Conservation (phyloP, 768 basidiomycete species). For the Suillus sp. region DNA sequence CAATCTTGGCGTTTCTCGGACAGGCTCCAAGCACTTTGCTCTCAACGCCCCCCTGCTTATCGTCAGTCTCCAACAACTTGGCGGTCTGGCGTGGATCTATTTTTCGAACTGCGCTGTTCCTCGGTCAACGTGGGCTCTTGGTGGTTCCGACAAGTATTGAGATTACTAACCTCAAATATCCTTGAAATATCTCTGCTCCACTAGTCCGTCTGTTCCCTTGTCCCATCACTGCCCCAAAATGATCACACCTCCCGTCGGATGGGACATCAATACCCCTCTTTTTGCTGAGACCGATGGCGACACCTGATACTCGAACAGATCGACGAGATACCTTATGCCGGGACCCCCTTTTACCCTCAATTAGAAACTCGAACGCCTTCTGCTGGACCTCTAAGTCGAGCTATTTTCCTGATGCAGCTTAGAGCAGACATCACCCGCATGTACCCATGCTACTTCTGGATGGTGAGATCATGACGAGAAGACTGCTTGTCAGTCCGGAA, state of each 20-base stretch:
- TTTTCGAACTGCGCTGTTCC: background rate
- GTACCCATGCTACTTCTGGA: background rate
- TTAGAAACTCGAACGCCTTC: background rate
- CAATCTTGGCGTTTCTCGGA: background rate
- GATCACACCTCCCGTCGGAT: background rate
- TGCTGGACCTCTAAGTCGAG: background rate
- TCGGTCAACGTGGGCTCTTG: background rate
- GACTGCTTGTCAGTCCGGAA: too few species aligned
- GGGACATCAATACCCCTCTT: background rate
- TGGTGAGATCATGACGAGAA: background rate
- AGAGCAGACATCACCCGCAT: background rate
- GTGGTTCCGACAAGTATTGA: background rate
- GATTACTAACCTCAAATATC: background rate
- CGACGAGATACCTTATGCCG: background rate
- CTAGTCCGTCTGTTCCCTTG: background rate
- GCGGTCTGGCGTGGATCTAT: too few species aligned
- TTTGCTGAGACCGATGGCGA: background rate
- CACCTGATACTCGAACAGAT: background rate
- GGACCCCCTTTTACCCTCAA: background rate
- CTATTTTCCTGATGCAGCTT: background rate
- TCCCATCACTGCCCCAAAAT: background rate
- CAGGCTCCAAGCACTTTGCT: background rate
- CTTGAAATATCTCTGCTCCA: background rate
- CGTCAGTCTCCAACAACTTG: background rate
- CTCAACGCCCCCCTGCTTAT: background rate